Base-by-base conservation (phyloP, 495 filamentous ascomycete species). In the Podospora comata region DNA sequence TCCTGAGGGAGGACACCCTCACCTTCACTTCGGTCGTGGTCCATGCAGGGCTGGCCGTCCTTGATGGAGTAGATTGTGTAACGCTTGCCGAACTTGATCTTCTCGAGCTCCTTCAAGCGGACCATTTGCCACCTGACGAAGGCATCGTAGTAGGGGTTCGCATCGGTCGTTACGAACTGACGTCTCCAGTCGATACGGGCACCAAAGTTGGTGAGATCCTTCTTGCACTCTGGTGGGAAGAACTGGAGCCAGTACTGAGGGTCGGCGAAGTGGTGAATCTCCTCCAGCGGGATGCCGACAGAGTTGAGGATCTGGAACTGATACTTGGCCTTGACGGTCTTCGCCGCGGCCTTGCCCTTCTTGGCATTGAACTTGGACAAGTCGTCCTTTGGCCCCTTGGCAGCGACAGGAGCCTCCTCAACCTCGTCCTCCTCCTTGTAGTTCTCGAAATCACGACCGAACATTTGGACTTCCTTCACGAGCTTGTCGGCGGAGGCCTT, bases 61-160 rank as follows among this genome's bases (percentile, higher is more conserved):
- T 97, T 97, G 67, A 95, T 94, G 18, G 89, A 92, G 83, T 97
- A 97, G 70, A 99, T 88, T 2, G 94, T 97, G 76, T 97, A 97
- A 54, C 95, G 86, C 81, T 91, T 94, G 61, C 93, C 94, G 77
- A 94, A 99, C 83, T 91, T 88, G 72, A 99, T 96, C 83, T 97
- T 99, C 63, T 91, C 85, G 60, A 97, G 85, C 77, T 96, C 91
- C 78, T 89, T 89, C 19, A 99, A 85, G 66, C 91, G 90, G 77
- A 91, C 93, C 93, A 97, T 99, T 81, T 99, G 94, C 94, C 94
- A 99, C 71, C 92, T 84, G 28, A 99, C 90, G 73, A 99, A 99
- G 19, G 93, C 87, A 77, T 99, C 94, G 77, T 94, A 99, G 80
- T 96, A 97, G 3, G 93, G 93, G 81, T 99, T 99, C 2, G 92